Percentiles rank a stretch among this genome's conserved stretches.
These are phyloP conservation scores for Asterionellopsis glacialis DNA, from an alignment of 108 stramenopile species.

Conservation along the genomic window DNA sequence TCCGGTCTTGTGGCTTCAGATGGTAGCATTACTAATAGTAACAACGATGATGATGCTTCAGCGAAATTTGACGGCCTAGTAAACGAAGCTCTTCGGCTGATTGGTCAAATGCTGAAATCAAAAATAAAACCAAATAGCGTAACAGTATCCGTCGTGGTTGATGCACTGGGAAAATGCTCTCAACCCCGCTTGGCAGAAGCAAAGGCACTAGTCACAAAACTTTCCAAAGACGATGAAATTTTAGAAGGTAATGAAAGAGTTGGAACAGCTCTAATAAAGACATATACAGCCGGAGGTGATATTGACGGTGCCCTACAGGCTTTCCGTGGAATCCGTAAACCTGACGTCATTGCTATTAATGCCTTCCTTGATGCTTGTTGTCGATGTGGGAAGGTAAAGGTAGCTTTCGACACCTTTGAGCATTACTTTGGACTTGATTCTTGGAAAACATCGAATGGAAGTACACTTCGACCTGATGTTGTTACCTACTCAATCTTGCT, in stretches of 20 bases:
- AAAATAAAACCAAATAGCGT: constrained; percentile 55
- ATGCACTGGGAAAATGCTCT: constrained; percentile 57
- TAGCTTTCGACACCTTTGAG: constrained; percentile 55
- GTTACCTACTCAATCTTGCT: constrained; percentile 75
- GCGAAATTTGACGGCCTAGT: constrained; percentile 21
- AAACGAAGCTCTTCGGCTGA: constrained; percentile 40
- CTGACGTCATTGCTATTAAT: constrained; percentile 75
- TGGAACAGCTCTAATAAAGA: constrained; percentile 59
- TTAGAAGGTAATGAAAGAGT: constrained; percentile 35
- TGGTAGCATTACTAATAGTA: neutral
- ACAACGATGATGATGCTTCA: constrained; percentile 11
- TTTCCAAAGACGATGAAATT: constrained; percentile 38
- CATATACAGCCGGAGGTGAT: constrained; percentile 45
- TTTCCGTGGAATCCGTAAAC: constrained; percentile 37
- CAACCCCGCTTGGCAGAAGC: constrained; percentile 64
- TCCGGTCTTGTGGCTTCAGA: constrained; percentile 38
- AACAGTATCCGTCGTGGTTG: constrained; percentile 55
- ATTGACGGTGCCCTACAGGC: constrained; percentile 43
- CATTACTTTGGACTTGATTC: constrained; percentile 23
- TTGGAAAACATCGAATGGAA: constrained; percentile 9
- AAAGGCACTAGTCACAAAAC: constrained; percentile 38
- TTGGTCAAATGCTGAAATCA: constrained; percentile 49
- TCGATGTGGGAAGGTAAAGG: constrained; percentile 34
- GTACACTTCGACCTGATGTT: constrained; percentile 49
- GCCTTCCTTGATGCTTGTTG: constrained; percentile 67